Conservation (phyloP, 31 red algal species). For the Porphyra umbilicalis region DNA sequence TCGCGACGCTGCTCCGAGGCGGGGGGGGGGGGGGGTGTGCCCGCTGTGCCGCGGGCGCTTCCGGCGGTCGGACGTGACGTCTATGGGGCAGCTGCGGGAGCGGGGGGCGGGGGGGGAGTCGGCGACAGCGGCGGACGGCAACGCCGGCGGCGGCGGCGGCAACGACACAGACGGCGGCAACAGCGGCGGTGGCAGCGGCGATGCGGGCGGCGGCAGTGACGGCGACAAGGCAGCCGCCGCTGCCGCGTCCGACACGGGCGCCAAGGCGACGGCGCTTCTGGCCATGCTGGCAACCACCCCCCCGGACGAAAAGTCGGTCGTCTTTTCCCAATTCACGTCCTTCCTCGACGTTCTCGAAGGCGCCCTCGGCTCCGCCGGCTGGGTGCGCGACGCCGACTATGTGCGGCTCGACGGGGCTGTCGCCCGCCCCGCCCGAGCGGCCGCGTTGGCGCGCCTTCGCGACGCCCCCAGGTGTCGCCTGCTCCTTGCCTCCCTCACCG, state of each 20-base stretch:
- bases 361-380: not conserved
- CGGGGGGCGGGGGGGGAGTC: not conserved
- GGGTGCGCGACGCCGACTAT: not conserved
- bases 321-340: conserved; percentile 34
- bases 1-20: not conserved
- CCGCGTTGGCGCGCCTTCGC: not conserved
- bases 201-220: not conserved
- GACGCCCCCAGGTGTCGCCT: conserved; percentile 4
- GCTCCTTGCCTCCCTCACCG: conserved; percentile 37
- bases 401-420: conserved; percentile 11
- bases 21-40: not conserved
- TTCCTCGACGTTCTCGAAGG: conserved; percentile 28
- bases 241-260: conserved; percentile 1
- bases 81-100: not conserved
- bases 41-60: not conserved
- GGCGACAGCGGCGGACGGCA: not conserved
- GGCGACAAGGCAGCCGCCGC: not conserved
- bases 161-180: not conserved
- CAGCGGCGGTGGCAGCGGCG: not conserved
- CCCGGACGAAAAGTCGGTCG: conserved; percentile 29
- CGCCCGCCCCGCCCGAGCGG: not conserved
- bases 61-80: not conserved
- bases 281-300: not conserved
- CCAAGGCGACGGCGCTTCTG: conserved; percentile 9
- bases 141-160: not conserved